Conservation (phyloP, 768 basidiomycete species). For the Hericium alpestre region DNA sequence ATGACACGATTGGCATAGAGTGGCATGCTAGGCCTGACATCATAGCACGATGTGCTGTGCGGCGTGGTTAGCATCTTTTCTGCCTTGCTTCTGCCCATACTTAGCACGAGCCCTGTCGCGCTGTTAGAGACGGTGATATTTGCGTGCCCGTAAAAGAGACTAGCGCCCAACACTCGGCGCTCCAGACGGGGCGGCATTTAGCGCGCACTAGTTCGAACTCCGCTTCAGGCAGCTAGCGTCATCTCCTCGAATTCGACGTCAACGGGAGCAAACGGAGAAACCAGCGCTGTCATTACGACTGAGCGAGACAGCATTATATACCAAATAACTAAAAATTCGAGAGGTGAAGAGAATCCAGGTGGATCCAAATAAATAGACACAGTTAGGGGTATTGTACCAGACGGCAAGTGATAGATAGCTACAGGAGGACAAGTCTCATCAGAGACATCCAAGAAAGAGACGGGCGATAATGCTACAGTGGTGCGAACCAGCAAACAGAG, state of each 20-base stretch:
- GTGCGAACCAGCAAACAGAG: conserved; percentile 2
- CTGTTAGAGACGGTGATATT: too few relatives aligned
- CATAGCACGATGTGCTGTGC: too few relatives aligned
- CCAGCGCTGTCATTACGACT: background rate
- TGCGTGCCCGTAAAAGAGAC: too few relatives aligned
- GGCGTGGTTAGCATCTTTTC: too few relatives aligned
- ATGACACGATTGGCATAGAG: too few relatives aligned
- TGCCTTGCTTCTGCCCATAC: too few relatives aligned
- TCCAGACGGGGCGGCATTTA: too few relatives aligned
- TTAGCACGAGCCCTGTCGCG: too few relatives aligned
- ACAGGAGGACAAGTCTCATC: background rate
- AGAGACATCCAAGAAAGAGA: background rate
- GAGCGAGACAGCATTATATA: background rate
- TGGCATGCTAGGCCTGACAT: too few relatives aligned
- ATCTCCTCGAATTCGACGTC: background rate
- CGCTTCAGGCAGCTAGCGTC: too few relatives aligned
- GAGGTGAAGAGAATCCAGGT: background rate
- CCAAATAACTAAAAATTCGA: background rate
- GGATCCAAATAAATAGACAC: background rate
- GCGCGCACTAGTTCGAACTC: too few relatives aligned
- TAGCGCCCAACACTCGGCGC: too few relatives aligned
- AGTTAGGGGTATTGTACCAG: background rate
- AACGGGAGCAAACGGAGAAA: background rate
- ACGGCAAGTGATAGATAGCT: conserved; percentile 2
- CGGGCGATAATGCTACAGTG: conserved; percentile 8